Percentiles rank a stretch among this genome's conserved stretches.
phyloP scores from a whole-genome alignment of 2,329 filamentous ascomycete species.

The Arthrobotrys sphaeroides region DNA sequence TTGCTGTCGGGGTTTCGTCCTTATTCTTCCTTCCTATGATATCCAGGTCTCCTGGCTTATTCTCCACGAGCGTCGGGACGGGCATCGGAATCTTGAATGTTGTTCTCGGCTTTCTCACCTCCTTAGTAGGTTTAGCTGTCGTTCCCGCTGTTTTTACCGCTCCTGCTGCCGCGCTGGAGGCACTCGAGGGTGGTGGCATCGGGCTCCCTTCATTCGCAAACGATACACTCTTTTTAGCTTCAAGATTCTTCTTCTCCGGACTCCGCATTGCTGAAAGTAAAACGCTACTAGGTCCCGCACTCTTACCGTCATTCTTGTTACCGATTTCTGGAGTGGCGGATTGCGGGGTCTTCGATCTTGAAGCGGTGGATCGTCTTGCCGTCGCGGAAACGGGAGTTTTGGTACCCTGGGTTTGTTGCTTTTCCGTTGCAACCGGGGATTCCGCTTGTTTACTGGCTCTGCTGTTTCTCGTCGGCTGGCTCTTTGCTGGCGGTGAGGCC shows the following conservation, averaged over 20 bases:
- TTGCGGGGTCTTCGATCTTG: constrained; percentile 20
- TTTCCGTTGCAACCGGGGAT: background rate
- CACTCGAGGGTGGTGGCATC: no score
- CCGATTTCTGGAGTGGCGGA: constrained; percentile 26
- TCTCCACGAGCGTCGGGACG: constrained; percentile 26
- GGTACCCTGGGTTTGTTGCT: background rate
- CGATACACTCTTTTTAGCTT: constrained; percentile 49
- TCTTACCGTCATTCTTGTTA: constrained; percentile 37
- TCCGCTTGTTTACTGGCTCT: constrained; percentile 28
- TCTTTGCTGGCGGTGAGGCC: constrained; percentile 7
- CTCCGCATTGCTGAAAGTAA: constrained; percentile 45
- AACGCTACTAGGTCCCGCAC: constrained; percentile 16
- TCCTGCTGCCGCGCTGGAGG: background rate
- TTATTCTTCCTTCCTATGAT: constrained; percentile 30
- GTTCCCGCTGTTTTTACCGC: background rate
- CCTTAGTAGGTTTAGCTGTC: background rate
- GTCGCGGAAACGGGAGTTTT: background rate
- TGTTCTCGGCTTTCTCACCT: constrained; percentile 32
- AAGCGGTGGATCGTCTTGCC: constrained; percentile 2
- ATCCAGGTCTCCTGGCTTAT: constrained; percentile 31
- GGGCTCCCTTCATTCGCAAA: constrained; percentile 49
- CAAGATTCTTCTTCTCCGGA: constrained; percentile 33
- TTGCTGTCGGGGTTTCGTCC: constrained; percentile 29
- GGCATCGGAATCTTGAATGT: constrained; percentile 44
- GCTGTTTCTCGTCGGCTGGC: background rate